Evolutionary conservation across 139 green algal genomes (phyloP), one percentile per base, ranked within the genome.

Genomic region (Coelastrella sp.): DNA sequence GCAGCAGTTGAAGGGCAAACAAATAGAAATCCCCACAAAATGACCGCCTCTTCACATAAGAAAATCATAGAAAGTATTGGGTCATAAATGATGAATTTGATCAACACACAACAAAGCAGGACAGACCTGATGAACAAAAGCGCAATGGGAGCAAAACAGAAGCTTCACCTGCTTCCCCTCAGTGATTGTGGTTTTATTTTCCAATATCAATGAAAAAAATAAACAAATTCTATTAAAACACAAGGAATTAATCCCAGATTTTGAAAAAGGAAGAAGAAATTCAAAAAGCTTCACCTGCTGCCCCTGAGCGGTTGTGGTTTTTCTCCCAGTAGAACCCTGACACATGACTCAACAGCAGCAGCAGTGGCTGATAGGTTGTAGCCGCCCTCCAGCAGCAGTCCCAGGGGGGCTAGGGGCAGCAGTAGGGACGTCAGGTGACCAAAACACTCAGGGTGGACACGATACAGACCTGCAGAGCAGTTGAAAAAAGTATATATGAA

Each of bases 271-370:
- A n/a, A 27, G 19, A 24, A 27, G 68, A 76, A 27, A 12, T 76
- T 8, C 14, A n/a, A 76, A 17, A 8, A 68, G 8, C 9, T 68
- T 68, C 12, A 22, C 91, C 88, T 89, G 19, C 65, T 74, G 4
- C 86, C 86, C 14, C 66, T 25, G 70, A 94, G 89, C 59, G 63
- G 91, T 35, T 89, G 73, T 22, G 93, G 93, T 49, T 87, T 49
- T 84, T 95, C 92, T 0, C 96, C 96, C 66, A 97, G 94, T 80
- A 97, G 85, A 84, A 96, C 96, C 6, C 94, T 90, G 83, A 96
- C 17, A 66, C 93, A 95, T 6, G 93, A 93, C 90, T 97, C 95
- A 8, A 85, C 88, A 60, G 85, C 91, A 56, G 80, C 92, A 24
- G 96, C 91, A 6, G 93, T 95, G 57, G 90, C 90, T 8, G 70